phyloP scores from a whole-genome alignment of 768 basidiomycete species.

The Leccinum subtestaceum region DNA sequence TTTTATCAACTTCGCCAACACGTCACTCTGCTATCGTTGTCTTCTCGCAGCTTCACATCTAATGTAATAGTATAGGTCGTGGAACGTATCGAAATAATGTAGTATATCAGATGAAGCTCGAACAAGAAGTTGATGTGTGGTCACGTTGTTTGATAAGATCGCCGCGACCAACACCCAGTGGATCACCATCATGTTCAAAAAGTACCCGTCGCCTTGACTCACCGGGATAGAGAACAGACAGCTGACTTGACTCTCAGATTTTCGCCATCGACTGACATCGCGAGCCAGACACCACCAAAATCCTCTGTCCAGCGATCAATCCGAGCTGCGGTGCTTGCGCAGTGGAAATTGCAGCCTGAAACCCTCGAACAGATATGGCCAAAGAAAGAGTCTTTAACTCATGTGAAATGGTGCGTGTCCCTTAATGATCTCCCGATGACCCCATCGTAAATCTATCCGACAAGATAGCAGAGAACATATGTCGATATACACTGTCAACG shows the following conservation, averaged over 20 bases:
- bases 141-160: slow-evolving; percentile 16
- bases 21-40: slow-evolving; percentile 32
- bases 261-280: slow-evolving; percentile 72
- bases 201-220: slow-evolving; percentile 38
- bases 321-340: slow-evolving; percentile 72
- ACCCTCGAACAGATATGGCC: slow-evolving; percentile 93
- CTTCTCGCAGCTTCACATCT: slow-evolving; percentile 31
- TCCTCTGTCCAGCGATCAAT: slow-evolving; percentile 91
- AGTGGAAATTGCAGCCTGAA: slow-evolving; percentile 79
- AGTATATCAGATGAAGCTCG: slow-evolving; percentile 21
- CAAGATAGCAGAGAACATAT: slow-evolving; percentile 86
- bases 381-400: slow-evolving; percentile 93
- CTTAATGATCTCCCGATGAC: slow-evolving; percentile 9
- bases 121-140: background rate
- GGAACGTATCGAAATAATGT: slow-evolving; percentile 31
- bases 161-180: background rate
- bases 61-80: slow-evolving; percentile 37
- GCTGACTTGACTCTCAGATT: slow-evolving; percentile 47
- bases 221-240: background rate
- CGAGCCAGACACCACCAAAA: slow-evolving; percentile 89
- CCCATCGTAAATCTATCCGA: slow-evolving; percentile 16
- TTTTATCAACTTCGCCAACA: slow-evolving; percentile 18
- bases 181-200: slow-evolving; percentile 66
- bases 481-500: slow-evolving; percentile 86
- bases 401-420: slow-evolving; percentile 77